Conservation (phyloP, 441 rosid species). For the Bocquillonia castaneifolia region DNA sequence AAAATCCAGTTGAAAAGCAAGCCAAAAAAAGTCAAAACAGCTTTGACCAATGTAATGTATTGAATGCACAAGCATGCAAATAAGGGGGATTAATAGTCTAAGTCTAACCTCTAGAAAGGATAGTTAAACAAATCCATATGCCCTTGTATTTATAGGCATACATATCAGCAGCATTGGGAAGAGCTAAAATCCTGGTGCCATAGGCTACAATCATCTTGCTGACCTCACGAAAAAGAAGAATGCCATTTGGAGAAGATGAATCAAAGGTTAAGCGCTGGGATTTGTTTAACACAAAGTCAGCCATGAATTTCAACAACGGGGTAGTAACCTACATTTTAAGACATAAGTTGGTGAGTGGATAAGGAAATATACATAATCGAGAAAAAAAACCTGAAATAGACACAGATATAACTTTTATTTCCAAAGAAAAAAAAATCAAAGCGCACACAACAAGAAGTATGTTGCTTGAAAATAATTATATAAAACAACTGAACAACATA, state of each 20-base stretch:
- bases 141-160: constrained; percentile 98
- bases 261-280: constrained; percentile 91
- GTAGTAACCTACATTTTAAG: constrained; percentile 79
- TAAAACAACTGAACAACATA: too few relatives aligned
- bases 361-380: neutral
- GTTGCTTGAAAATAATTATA: too few relatives aligned
- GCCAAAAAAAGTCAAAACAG: neutral
- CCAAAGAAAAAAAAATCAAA: too few relatives aligned
- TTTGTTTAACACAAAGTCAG: constrained; percentile 96
- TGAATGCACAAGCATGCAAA: constrained; percentile 4
- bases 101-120: constrained; percentile 85
- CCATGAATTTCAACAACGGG: constrained; percentile 90
- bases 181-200: constrained; percentile 88
- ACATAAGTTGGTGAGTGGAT: constrained; percentile 15
- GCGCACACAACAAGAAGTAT: too few relatives aligned
- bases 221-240: constrained; percentile 99
- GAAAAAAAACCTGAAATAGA: neutral
- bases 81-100: constrained; percentile 19
- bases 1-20: neutral
- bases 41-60: neutral
- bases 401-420: neutral
- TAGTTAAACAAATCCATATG: constrained; percentile 84
- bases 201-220: constrained; percentile 95
- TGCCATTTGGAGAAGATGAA: constrained; percentile 97
- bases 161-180: constrained; percentile 89